Conservation (phyloP, 2,329 filamentous ascomycete species). For the Zasmidium citrigriseum region DNA sequence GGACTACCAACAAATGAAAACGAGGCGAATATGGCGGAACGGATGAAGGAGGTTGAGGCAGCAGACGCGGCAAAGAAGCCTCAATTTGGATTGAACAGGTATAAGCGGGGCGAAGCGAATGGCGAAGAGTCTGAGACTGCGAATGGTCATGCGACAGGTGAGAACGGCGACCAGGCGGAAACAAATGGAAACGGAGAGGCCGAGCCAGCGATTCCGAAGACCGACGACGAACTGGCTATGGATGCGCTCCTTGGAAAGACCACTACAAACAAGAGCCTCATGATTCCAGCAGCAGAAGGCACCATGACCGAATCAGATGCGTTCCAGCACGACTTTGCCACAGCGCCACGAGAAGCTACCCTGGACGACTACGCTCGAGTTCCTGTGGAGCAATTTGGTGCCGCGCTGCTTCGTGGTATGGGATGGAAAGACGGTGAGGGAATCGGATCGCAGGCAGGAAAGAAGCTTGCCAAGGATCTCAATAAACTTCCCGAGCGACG, state of each 20-base stretch:
- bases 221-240: slow-evolving; percentile 60
- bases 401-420: slow-evolving; percentile 87
- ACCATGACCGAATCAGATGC: slow-evolving; percentile 36
- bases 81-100: slow-evolving; percentile 54
- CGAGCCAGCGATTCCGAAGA: slow-evolving; percentile 35
- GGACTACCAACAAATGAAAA: slow-evolving; percentile 49
- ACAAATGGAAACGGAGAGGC: slow-evolving; percentile 5
- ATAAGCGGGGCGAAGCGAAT: slow-evolving; percentile 25
- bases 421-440: slow-evolving; percentile 79
- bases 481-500: slow-evolving; percentile 68
- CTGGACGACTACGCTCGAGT: slow-evolving; percentile 84
- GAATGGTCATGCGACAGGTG: slow-evolving; percentile 3
- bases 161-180: slow-evolving; percentile 25
- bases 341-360: slow-evolving; percentile 73
- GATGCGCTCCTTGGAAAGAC: slow-evolving; percentile 47
- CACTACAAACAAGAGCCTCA: slow-evolving; percentile 35
- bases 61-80: slow-evolving; percentile 45
- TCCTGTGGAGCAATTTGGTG: slow-evolving; percentile 92
- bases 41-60: slow-evolving; percentile 28
- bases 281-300: slow-evolving; percentile 37
- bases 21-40: slow-evolving; percentile 23
- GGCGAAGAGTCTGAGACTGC: slow-evolving; percentile 24
- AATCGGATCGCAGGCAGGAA: slow-evolving; percentile 55
- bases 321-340: slow-evolving; percentile 60
- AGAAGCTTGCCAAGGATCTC: slow-evolving; percentile 45